Conservation (phyloP, 148 eudicot genomes). For the Drosera capensis region DNA sequence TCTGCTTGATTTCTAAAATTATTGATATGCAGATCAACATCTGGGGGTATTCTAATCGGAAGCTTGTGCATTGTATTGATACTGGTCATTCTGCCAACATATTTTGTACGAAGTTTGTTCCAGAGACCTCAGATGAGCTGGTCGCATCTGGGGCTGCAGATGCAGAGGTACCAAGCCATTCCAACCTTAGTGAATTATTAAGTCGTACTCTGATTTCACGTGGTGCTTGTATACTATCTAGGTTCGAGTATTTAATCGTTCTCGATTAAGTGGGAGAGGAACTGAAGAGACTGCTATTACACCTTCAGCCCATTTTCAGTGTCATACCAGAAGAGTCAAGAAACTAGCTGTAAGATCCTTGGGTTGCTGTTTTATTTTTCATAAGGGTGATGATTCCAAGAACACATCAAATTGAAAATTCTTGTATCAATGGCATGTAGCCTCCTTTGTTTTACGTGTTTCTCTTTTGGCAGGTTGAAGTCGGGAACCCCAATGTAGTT, state of each 20-base stretch:
- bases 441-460: not conserved
- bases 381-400: not conserved
- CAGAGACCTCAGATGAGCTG: constrained; percentile 82
- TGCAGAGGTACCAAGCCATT: constrained; percentile 51
- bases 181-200: constrained; percentile 3
- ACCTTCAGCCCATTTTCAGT: constrained; percentile 70
- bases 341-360: constrained; percentile 75
- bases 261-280: constrained; percentile 38
- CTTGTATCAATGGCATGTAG: not conserved
- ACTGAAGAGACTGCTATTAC: constrained; percentile 33
- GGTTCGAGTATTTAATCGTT: constrained; percentile 83
- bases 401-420: not conserved
- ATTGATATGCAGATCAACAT: constrained; percentile 54
- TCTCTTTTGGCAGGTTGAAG: constrained; percentile 52
- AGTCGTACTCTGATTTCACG: not conserved
- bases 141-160: constrained; percentile 97
- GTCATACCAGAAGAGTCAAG: constrained; percentile 92
- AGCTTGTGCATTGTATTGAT: constrained; percentile 64
- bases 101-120: constrained; percentile 89
- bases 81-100: constrained; percentile 91
- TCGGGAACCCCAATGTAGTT: constrained; percentile 84
- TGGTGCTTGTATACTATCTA: constrained; percentile 15
- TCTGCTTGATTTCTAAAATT: no score
- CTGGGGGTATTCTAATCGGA: constrained; percentile 62
- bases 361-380: not conserved